Conservation (phyloP, 441 rosid genomes). For the Jatropha multifida region DNA sequence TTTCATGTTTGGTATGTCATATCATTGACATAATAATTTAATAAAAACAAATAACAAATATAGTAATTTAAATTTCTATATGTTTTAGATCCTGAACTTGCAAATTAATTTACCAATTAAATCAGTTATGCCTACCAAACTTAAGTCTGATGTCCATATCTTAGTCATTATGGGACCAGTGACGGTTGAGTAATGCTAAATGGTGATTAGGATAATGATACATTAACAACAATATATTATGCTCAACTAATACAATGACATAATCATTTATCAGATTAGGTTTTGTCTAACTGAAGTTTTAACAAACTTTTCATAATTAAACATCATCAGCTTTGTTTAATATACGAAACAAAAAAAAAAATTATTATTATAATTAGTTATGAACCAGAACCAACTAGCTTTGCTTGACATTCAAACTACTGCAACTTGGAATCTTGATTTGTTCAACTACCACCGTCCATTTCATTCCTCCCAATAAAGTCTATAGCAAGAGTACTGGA, state of each 20-base stretch:
- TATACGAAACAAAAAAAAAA: too few species aligned
- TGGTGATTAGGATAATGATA: neutral
- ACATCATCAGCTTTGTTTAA: neutral
- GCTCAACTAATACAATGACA: neutral
- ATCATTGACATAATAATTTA: too few species aligned
- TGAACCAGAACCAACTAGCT: neutral
- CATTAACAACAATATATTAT: neutral
- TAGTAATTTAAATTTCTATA: too few species aligned
- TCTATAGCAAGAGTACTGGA: neutral
- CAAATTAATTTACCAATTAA: too few species aligned
- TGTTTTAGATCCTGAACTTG: too few species aligned
- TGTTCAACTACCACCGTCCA: constrained; percentile 30
- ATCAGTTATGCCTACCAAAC: too few species aligned
- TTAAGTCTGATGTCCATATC: too few species aligned
- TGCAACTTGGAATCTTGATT: neutral
- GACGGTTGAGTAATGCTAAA: neutral
- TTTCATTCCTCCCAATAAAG: constrained; percentile 10
- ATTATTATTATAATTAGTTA: neutral
- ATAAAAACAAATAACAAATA: too few species aligned
- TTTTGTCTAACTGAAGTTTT: constrained; percentile 8
- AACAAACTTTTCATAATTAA: neutral
- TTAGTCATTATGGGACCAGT: neutral
- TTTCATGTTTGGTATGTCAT: too few species aligned
- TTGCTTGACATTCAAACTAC: constrained; percentile 33
- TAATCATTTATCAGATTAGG: constrained; percentile 7